A percentile compares a stretch with the other conserved stretches of the same genome.
phyloP scores from a whole-genome alignment of 441 rosid species.

The Biscutella laevigata region DNA sequence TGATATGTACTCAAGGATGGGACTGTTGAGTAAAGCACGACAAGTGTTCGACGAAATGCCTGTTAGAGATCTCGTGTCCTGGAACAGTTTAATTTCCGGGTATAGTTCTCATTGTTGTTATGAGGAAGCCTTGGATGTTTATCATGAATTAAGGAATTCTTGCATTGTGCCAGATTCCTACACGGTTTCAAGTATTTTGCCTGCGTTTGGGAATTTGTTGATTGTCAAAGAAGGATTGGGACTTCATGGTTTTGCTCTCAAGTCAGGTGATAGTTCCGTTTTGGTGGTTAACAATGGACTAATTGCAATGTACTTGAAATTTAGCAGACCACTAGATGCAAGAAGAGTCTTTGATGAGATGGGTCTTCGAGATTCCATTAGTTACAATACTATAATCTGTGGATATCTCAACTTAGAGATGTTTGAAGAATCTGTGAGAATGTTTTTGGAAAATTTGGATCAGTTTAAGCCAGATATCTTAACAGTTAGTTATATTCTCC shows the following conservation, averaged over 20 bases:
- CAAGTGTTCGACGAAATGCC: constrained; percentile 48
- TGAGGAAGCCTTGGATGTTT: constrained; percentile 38
- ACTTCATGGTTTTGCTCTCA: constrained; percentile 41
- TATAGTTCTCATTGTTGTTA: constrained; percentile 41
- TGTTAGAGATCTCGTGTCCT: constrained; percentile 42
- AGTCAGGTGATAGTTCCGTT: constrained; percentile 36
- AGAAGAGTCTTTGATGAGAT: constrained; percentile 44
- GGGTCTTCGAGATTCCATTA: constrained; percentile 39
- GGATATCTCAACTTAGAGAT: constrained; percentile 40
- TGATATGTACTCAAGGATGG: constrained; percentile 47
- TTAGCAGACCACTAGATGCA: constrained; percentile 31
- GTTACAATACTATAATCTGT: constrained; percentile 56
- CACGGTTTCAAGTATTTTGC: constrained; percentile 49
- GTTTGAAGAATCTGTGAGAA: constrained; percentile 33
- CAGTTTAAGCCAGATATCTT: constrained; percentile 42
- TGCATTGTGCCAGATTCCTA: constrained; percentile 40
- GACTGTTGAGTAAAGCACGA: constrained; percentile 33
- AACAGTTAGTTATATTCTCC: constrained; percentile 45
- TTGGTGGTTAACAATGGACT: constrained; percentile 44
- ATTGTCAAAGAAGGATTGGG: constrained; percentile 33
- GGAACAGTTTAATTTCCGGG: constrained; percentile 60
- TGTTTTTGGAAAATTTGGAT: constrained; percentile 36
- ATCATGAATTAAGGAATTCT: constrained; percentile 22
- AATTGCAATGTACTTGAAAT: constrained; percentile 55
- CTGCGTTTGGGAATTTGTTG: constrained; percentile 45